phyloP scores from a whole-genome alignment of 1,284 basidiomycete genomes.

The Heliocybe sulcata region DNA sequence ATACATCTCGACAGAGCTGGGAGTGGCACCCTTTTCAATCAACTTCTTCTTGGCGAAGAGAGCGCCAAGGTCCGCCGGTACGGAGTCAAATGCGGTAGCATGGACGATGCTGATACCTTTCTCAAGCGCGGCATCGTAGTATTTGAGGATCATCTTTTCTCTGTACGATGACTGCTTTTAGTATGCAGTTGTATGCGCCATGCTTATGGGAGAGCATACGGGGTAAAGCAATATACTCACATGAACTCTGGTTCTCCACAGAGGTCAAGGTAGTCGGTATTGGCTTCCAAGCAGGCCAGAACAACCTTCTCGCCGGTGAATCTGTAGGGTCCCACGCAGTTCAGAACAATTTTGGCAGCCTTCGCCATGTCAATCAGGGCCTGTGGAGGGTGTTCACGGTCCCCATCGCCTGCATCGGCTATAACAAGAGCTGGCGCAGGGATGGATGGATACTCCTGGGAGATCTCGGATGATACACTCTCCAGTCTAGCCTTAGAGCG shows the following conservation, averaged over 20 bases:
- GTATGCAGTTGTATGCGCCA: too few relatives aligned
- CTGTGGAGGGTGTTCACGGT: not conserved
- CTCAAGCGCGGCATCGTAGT: not conserved
- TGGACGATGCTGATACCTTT: conserved; percentile 1
- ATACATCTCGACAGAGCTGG: not conserved
- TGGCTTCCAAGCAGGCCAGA: not conserved
- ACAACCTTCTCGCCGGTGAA: conserved; percentile 1
- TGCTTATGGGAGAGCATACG: too few relatives aligned
- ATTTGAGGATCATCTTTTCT: conserved; percentile 1
- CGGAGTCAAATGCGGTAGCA: not conserved
- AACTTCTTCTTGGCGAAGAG: not conserved
- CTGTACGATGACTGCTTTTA: not conserved
- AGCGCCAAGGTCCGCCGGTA: not conserved
- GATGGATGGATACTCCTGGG: not conserved
- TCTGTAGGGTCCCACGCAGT: not conserved
- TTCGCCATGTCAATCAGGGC: not conserved
- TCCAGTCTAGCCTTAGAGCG: not conserved
- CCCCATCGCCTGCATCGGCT: not conserved
- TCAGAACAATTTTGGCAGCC: not conserved
- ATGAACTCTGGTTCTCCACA: conserved; percentile 2
- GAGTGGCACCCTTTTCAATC: not conserved
- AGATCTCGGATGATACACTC: not conserved
- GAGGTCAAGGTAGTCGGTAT: not conserved
- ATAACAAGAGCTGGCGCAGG: not conserved
- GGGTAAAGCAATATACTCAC: not conserved